phyloP scores from a whole-genome alignment of 805 yeast genomes.

The Sugiyamaella mastotermitis region DNA sequence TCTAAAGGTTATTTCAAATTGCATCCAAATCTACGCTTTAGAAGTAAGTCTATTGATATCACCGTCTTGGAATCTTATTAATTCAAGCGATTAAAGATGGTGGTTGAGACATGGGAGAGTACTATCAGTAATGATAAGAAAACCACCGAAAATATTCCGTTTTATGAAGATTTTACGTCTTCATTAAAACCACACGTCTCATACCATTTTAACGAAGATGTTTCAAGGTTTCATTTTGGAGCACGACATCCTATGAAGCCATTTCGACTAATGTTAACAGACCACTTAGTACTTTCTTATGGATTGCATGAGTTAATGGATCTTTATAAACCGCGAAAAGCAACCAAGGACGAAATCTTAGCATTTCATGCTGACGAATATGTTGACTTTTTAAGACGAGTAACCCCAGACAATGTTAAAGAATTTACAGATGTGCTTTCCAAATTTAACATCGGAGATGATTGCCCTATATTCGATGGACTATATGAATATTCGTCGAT shows the following conservation, averaged over 20 bases:
- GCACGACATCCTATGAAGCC: slow-evolving; percentile 99
- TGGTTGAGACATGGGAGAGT: slow-evolving; percentile 22
- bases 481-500: slow-evolving; percentile 83
- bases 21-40: too few species aligned
- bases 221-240: slow-evolving; percentile 81
- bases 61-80: background rate
- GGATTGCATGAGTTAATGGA: slow-evolving; percentile 88
- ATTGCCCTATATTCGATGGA: slow-evolving; percentile 93
- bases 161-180: slow-evolving; percentile 38
- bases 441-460: slow-evolving; percentile 88
- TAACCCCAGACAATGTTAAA: slow-evolving; percentile 67
- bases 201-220: slow-evolving; percentile 82
- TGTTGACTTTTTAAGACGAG: slow-evolving; percentile 63
- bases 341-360: slow-evolving; percentile 71
- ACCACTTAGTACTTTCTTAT: slow-evolving; percentile 80
- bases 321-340: slow-evolving; percentile 73
- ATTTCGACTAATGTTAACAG: slow-evolving; percentile 86
- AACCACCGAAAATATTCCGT: slow-evolving; percentile 39
- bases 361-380: slow-evolving; percentile 88
- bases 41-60: background rate
- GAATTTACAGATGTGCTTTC: slow-evolving; percentile 44
- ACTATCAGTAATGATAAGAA: slow-evolving; percentile 39
- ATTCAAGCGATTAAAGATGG: slow-evolving; percentile 14
- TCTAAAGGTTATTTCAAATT: too few species aligned
- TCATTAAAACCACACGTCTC: slow-evolving; percentile 48